Conservation (phyloP, 805 yeast genomes). For the Candida boleticola region DNA sequence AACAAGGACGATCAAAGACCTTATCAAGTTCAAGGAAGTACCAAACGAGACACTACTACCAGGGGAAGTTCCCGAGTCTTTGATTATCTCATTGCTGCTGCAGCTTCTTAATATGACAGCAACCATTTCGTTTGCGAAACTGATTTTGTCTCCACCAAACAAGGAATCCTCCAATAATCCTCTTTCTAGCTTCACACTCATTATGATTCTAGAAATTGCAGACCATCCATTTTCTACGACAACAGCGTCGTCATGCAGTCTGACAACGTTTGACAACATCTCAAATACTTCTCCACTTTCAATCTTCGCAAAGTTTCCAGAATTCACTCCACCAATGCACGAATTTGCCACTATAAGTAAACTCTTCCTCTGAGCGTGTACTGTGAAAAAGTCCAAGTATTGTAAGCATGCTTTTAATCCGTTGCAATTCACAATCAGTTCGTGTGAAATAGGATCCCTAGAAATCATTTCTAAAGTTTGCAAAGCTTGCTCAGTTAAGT, state of each 20-base stretch:
- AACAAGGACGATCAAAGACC: constrained; percentile 45
- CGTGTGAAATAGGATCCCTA: constrained; percentile 47
- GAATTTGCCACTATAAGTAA: constrained; percentile 70
- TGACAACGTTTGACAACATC: constrained; percentile 53
- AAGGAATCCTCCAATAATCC: constrained; percentile 35
- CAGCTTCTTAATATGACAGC: constrained; percentile 20
- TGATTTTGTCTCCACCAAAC: neutral
- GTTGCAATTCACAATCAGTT: constrained; percentile 53
- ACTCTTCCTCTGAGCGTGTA: constrained; percentile 85
- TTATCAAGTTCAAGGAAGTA: constrained; percentile 40
- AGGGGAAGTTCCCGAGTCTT: neutral
- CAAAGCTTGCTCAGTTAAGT: constrained; percentile 86
- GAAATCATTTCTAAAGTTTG: constrained; percentile 72
- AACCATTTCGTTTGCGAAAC: constrained; percentile 15
- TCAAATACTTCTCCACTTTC: constrained; percentile 51
- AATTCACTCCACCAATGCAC: constrained; percentile 45
- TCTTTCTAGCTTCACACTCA: constrained; percentile 46
- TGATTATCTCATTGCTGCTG: neutral
- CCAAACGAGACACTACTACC: constrained; percentile 18
- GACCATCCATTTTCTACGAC: constrained; percentile 66
- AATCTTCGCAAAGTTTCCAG: constrained; percentile 45
- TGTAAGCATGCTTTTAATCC: constrained; percentile 65
- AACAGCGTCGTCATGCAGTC: constrained; percentile 53
- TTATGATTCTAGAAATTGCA: constrained; percentile 57
- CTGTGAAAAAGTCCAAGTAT: constrained; percentile 83